Conservation (phyloP, 2,329 filamentous ascomycete species). For the Fusarium hainanense region DNA sequence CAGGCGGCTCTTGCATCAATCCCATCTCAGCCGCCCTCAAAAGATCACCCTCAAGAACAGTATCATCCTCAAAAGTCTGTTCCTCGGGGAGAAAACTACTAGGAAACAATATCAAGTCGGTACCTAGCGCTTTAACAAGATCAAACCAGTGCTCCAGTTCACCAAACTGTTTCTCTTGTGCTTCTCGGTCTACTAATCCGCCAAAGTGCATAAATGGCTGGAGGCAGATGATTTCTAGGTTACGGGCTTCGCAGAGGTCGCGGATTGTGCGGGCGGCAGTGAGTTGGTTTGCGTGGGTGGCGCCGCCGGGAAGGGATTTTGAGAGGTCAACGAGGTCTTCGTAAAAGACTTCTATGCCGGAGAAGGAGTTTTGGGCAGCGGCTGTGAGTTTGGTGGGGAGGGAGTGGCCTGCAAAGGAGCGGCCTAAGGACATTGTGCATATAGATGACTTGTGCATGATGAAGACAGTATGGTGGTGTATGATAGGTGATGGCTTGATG, state of each 20-base stretch:
- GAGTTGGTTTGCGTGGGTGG: conserved; percentile 58
- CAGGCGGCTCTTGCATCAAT: conserved; percentile 61
- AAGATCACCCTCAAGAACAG: conserved; percentile 71
- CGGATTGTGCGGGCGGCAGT: conserved; percentile 68
- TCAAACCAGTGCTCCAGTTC: conserved; percentile 77
- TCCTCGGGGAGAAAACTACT: conserved; percentile 71
- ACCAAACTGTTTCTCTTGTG: conserved; percentile 67
- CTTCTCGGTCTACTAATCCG: conserved; percentile 71
- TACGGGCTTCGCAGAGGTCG: conserved; percentile 10
- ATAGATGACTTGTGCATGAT: conserved; percentile 72
- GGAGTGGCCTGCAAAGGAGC: conserved; percentile 73
- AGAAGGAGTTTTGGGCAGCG: conserved; percentile 72
- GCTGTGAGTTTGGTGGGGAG: conserved; percentile 75
- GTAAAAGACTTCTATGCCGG: conserved; percentile 80
- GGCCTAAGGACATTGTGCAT: conserved; percentile 80
- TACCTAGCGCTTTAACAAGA: conserved; percentile 71
- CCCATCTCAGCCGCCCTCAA: conserved; percentile 75
- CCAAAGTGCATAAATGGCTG: conserved; percentile 85
- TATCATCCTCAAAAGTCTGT: conserved; percentile 58
- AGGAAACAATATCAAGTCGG: conserved; percentile 79
- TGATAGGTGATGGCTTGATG: no score
- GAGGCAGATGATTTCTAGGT: conserved; percentile 70
- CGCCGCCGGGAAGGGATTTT: conserved; percentile 55
- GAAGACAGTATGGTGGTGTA: background rate
- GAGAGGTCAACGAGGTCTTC: conserved; percentile 77